Evolutionary conservation across 1,139 yeast genomes (phyloP), one percentile per base, ranked within the genome.

Genomic region (Komagataea norvegica): DNA sequence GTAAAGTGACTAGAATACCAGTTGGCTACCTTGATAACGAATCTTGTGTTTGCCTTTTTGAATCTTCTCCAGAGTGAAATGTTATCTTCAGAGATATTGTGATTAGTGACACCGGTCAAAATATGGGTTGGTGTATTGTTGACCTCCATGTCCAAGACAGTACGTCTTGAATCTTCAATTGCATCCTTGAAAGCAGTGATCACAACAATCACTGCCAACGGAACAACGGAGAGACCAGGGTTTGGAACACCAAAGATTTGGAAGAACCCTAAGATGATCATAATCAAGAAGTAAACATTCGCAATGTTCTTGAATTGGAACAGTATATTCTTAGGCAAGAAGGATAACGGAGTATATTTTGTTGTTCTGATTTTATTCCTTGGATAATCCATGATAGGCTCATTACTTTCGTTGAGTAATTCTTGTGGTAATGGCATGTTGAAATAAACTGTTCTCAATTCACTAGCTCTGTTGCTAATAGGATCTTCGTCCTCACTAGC

Each of bases 161-260:
- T 81, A 57, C 98, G 76, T 52, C 93, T 74, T 38, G 87, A 88
- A 61, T 91, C 98, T 62, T 91, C 98, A 49, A 89, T 70, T 1
- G 95, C 96, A 63, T 91, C 98, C 59, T 89, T 89, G 45, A 84
- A 64, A 11, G 94, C 96, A 1, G 97, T 91, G 41, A 91, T 73
- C 37, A 73, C 67, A 26, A 91, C 94, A 67, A 91, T 89, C 34
- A 87, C 96, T 60, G 89, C 84, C 60, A 91, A 77, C 4, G 98
- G 98, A 29, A 88, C 96, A 1, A 96, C 91, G 5, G 94, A 85
- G 48, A 91, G 64, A 2, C 91, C 96, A 2, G 97, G 96, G 45
- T 74, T 77, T n/a, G 84, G 76, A 26, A 89, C 96, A 49, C 98
- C 98, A 61, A 91, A 91, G 40, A 91, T 80, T 47, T 83, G 77